These are phyloP conservation scores for Neofusicoccum ribis DNA, from an alignment of 2,329 filamentous ascomycete genomes.

Conservation along the genomic window DNA sequence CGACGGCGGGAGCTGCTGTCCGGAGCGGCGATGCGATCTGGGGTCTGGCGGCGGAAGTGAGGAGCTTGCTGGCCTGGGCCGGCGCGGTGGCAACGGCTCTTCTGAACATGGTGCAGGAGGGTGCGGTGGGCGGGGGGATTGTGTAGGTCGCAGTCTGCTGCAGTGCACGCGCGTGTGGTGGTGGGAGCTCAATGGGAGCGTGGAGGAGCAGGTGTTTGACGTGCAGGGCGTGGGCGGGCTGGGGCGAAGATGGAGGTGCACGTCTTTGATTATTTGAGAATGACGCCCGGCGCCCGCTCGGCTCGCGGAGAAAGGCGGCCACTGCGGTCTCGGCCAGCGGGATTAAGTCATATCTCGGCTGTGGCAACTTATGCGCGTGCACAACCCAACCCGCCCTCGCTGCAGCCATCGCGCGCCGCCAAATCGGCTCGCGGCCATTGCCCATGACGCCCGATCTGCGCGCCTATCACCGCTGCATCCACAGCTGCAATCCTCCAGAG, in stretches of 20 bases:
- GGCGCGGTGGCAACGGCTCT: constrained; percentile 57
- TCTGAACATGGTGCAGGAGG: constrained; percentile 54
- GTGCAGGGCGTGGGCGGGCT: constrained; percentile 26
- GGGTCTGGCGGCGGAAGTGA: constrained; percentile 51
- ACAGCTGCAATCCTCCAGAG: neutral
- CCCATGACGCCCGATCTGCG: constrained; percentile 3
- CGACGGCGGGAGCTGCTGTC: constrained; percentile 43
- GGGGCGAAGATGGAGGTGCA: constrained; percentile 14
- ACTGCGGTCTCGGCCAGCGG: constrained; percentile 20
- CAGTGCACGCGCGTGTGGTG: constrained; percentile 18
- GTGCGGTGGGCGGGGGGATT: constrained; percentile 12
- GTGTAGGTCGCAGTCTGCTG: constrained; percentile 16
- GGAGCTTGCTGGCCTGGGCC: constrained; percentile 52
- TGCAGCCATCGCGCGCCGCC: neutral
- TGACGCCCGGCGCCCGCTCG: constrained; percentile 14
- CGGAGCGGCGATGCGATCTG: constrained; percentile 49
- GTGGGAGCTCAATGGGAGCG: constrained; percentile 24
- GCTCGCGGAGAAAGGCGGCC: constrained; percentile 14
- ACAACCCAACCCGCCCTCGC: neutral
- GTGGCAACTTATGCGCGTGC: constrained; percentile 20
- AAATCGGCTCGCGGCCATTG: constrained; percentile 9
- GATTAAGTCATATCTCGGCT: constrained; percentile 20
- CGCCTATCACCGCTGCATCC: constrained; percentile 10
- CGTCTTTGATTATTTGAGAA: constrained; percentile 21
- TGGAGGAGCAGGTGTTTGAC: constrained; percentile 22